Conservation (phyloP, 1,284 basidiomycete genomes). For the Meripilus lineatus region DNA sequence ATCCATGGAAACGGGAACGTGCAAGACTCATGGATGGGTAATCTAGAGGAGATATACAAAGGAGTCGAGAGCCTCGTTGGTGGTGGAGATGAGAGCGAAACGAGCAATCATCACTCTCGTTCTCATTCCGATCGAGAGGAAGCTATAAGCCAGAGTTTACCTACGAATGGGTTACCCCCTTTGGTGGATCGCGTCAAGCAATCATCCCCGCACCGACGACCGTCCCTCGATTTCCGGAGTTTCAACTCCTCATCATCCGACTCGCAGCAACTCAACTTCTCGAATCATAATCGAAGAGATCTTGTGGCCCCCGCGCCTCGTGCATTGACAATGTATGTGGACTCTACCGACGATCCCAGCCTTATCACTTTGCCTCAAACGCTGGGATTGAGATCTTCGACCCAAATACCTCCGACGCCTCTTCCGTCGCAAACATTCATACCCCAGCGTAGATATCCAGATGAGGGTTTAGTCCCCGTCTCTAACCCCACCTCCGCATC, state of each 20-base stretch:
- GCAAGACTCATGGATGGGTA: slow-evolving; percentile 58
- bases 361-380: slow-evolving; percentile 63
- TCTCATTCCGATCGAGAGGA: slow-evolving; percentile 12
- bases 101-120: too few relatives aligned
- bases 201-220: slow-evolving; percentile 34
- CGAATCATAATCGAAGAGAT: slow-evolving; percentile 43
- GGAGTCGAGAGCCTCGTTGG: slow-evolving; percentile 54
- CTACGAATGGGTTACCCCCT: slow-evolving; percentile 27
- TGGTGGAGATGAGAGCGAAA: slow-evolving; percentile 22
- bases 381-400: slow-evolving; percentile 53
- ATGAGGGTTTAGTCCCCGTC: slow-evolving; percentile 16
- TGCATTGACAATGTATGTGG: slow-evolving; percentile 68
- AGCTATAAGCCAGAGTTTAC: slow-evolving; percentile 50
- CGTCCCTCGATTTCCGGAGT: slow-evolving; percentile 40
- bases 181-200: slow-evolving; percentile 16
- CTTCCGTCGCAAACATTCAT: slow-evolving; percentile 17
- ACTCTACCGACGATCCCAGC: slow-evolving; percentile 45
- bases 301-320: slow-evolving; percentile 65
- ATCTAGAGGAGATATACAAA: slow-evolving; percentile 51
- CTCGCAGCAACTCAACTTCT: slow-evolving; percentile 42
- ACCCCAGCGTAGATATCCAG: too few relatives aligned
- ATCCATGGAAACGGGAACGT: slow-evolving; percentile 39
- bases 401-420: slow-evolving; percentile 31
- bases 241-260: not conserved
- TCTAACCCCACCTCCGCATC: slow-evolving; percentile 26